Percentiles rank a stretch among this genome's conserved stretches.
Conservation (phyloP, 176 grass and related monocot species). For the Thinopyrum elongatum region DNA sequence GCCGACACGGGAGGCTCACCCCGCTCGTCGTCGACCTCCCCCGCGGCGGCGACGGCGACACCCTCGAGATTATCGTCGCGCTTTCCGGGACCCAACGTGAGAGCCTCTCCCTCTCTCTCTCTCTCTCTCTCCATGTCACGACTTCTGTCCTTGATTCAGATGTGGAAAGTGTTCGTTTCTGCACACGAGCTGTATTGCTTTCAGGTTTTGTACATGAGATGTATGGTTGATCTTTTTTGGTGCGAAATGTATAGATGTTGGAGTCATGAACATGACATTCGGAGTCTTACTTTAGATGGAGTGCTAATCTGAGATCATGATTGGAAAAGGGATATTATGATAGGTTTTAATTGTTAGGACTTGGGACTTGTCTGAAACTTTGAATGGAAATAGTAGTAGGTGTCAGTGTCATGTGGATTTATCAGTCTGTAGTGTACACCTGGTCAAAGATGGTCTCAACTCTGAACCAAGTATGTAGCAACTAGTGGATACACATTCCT, state of each 20-base stretch:
- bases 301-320: too few relatives aligned
- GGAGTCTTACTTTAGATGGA: too few relatives aligned
- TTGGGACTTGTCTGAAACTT: background rate
- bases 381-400: background rate
- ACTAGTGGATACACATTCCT: background rate
- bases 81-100: background rate
- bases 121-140: background rate
- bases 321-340: too few relatives aligned
- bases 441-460: background rate
- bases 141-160: background rate
- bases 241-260: too few relatives aligned
- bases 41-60: background rate
- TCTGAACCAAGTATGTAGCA: background rate
- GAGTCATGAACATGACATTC: too few relatives aligned
- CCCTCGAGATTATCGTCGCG: background rate
- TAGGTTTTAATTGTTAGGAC: background rate
- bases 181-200: background rate
- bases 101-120: too few relatives aligned
- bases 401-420: background rate
- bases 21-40: constrained; percentile 27
- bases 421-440: background rate
- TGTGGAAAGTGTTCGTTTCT: background rate
- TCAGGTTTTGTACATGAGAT: too few relatives aligned
- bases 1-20: background rate
- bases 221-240: too few relatives aligned